These are phyloP conservation scores for Hypoxylon subgilvum DNA, from an alignment of 495 filamentous ascomycete genomes.

Conservation along the genomic window DNA sequence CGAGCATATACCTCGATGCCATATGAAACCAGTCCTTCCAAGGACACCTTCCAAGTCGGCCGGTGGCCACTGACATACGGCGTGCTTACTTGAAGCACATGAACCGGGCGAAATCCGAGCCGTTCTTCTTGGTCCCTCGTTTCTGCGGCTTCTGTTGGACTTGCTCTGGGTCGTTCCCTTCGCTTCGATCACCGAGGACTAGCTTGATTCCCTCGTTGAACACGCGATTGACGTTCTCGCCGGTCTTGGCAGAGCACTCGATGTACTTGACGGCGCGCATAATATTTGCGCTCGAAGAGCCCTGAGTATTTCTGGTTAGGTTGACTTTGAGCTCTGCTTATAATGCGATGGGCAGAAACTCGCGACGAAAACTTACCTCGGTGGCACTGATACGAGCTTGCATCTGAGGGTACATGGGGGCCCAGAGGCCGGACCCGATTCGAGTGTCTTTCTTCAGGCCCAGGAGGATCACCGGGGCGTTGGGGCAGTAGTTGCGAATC, in stretches of 20 bases:
- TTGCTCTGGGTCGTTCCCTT: background rate
- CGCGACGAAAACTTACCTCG: slow-evolving; percentile 8
- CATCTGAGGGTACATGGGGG: slow-evolving; percentile 23
- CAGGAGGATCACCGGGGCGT: slow-evolving; percentile 32
- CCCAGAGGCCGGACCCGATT: slow-evolving; percentile 14
- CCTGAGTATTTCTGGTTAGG: slow-evolving; percentile 9
- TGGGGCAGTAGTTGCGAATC: slow-evolving; percentile 29
- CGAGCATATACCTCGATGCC: no score
- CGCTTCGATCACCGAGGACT: slow-evolving; percentile 20
- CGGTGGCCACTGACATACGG: no score
- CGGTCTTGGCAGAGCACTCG: slow-evolving; percentile 38
- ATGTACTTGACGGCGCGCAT: slow-evolving; percentile 32
- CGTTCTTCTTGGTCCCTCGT: background rate
- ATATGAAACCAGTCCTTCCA: no score
- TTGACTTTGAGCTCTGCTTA: background rate
- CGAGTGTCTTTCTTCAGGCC: slow-evolving; percentile 39
- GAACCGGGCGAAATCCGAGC: slow-evolving; percentile 5
- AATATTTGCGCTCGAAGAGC: slow-evolving; percentile 2
- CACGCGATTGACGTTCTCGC: slow-evolving; percentile 31
- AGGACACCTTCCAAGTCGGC: no score
- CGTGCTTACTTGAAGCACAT: slow-evolving; percentile 29
- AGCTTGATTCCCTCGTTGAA: slow-evolving; percentile 33
- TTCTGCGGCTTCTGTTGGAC: background rate
- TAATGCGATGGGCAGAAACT: background rate
- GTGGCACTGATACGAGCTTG: slow-evolving; percentile 7